phyloP scores from a whole-genome alignment of 176 grass and related monocot genomes.

The Urochloa ruziziensis region DNA sequence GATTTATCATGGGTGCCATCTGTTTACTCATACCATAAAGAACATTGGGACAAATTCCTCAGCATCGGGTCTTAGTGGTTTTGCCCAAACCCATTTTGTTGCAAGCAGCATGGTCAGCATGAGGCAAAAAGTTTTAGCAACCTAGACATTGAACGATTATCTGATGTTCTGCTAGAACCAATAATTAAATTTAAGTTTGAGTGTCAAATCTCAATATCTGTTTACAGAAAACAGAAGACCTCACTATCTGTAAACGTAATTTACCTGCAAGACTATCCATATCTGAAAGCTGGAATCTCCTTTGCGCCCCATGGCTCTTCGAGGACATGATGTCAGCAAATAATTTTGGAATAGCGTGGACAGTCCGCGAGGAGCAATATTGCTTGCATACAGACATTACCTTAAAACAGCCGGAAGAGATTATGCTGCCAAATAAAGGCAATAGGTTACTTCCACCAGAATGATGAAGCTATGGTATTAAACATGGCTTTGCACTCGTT shows the following conservation, averaged over 20 bases:
- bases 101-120: background rate
- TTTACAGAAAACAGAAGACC: background rate
- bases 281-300: too few species aligned
- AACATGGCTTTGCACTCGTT: too few species aligned
- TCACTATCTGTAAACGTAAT: background rate
- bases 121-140: background rate
- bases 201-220: background rate
- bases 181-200: background rate
- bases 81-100: conserved; percentile 18
- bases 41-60: background rate
- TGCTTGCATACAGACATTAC: too few species aligned
- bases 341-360: too few species aligned
- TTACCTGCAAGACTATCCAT: background rate
- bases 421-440: too few species aligned
- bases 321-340: too few species aligned
- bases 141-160: background rate
- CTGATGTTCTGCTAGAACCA: background rate
- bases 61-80: background rate
- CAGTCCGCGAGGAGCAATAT: too few species aligned
- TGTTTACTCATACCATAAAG: background rate
- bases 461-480: too few species aligned
- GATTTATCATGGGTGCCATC: background rate
- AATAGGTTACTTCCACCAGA: too few species aligned
- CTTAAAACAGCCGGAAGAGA: too few species aligned
- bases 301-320: background rate